phyloP scores from a whole-genome alignment of 805 yeast species.

The Tetrapisispora fleetii region DNA sequence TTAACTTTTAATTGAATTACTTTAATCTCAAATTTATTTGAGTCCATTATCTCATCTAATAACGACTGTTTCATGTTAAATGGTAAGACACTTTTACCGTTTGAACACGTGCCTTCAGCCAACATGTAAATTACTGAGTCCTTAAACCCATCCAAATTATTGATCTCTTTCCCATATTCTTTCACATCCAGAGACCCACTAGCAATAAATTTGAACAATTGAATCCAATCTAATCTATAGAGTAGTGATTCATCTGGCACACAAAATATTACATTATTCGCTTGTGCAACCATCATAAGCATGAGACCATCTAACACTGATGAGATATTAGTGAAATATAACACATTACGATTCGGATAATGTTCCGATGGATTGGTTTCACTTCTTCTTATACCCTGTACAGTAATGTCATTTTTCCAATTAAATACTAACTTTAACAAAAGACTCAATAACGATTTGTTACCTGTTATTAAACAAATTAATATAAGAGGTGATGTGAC shows the following conservation, averaged over 20 bases:
- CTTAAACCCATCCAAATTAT: slow-evolving; percentile 14
- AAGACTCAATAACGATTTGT: slow-evolving; percentile 10
- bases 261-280: slow-evolving; percentile 11
- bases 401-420: slow-evolving; percentile 29
- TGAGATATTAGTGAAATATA: slow-evolving; percentile 40
- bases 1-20: slow-evolving; percentile 24
- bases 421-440: slow-evolving; percentile 29
- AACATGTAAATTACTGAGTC: slow-evolving; percentile 46
- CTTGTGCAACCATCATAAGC: slow-evolving; percentile 24
- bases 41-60: slow-evolving; percentile 14
- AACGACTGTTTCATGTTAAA: slow-evolving; percentile 30
- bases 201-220: slow-evolving; percentile 16
- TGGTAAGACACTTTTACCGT: slow-evolving; percentile 67
- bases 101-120: slow-evolving; percentile 78
- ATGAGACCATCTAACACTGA: slow-evolving; percentile 39
- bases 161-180: slow-evolving; percentile 9
- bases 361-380: slow-evolving; percentile 14
- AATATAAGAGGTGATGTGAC: slow-evolving; percentile 15
- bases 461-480: slow-evolving; percentile 4
- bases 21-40: slow-evolving; percentile 6
- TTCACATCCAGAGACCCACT: slow-evolving; percentile 17
- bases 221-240: slow-evolving; percentile 9
- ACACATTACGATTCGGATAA: slow-evolving; percentile 32
- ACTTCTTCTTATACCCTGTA: slow-evolving; percentile 37
- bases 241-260: slow-evolving; percentile 13